Evolutionary conservation across 2,329 filamentous ascomycete genomes (phyloP).

Genomic region (Mycosphaerella sp.): DNA sequence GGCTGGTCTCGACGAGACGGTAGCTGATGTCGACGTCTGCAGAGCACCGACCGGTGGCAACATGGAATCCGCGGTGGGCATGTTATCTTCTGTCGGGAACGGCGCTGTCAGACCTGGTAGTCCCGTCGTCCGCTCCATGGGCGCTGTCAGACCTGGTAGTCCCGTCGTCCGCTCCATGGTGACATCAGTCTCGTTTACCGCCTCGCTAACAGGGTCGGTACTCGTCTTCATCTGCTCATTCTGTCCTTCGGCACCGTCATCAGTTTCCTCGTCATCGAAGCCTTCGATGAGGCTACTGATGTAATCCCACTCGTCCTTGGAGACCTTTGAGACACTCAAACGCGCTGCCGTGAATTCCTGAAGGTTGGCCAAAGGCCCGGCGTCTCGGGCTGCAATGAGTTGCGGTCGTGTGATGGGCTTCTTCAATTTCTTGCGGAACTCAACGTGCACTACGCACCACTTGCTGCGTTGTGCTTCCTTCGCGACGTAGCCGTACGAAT

Average conservation of each 20-base stretch:
- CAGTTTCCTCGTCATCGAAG: constrained; percentile 17
- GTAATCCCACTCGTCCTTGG: constrained; percentile 58
- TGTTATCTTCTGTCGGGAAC: constrained; percentile 8
- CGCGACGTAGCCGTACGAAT: constrained; percentile 76
- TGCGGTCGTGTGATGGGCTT: constrained; percentile 63
- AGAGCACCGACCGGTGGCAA: constrained; percentile 1
- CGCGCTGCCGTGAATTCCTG: constrained; percentile 77
- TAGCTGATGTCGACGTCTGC: constrained; percentile 9
- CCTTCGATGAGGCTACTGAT: constrained; percentile 39
- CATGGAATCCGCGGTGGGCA: constrained; percentile 15
- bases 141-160: constrained; percentile 1
- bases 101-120: constrained; percentile 1
- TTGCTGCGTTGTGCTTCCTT: constrained; percentile 66
- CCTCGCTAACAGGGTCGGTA: not conserved
- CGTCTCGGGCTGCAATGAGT: constrained; percentile 57
- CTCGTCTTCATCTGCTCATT: too few species aligned
- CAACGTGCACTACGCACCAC: constrained; percentile 87
- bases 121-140: constrained; percentile 34
- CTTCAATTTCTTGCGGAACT: constrained; percentile 76
- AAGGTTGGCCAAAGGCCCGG: constrained; percentile 54
- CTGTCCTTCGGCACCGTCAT: not conserved
- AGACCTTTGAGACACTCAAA: constrained; percentile 71
- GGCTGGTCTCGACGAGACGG: constrained; percentile 13
- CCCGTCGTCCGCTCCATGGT: constrained; percentile 34
- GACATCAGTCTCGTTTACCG: constrained; percentile 16